Evolutionary conservation across 208 protist species (phyloP), one percentile per base, ranked within the genome.

Genomic region (Willaertia magna): DNA sequence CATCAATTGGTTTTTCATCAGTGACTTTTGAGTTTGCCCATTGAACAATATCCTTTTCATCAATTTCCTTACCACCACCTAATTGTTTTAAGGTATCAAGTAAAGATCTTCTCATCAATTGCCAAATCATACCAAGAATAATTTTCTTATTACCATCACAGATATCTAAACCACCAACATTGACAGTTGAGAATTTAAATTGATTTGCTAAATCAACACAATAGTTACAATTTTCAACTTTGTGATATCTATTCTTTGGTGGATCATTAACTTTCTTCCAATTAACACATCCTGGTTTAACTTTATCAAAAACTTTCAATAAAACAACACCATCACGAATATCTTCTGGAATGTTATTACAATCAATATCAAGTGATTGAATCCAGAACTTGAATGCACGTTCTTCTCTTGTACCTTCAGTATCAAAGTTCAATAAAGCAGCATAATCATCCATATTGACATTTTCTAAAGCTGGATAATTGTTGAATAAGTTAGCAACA

Each of bases 221-320:
- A 78, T 96, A 95, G 85, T 96, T 96, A 76, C 89, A 93, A 87
- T 96, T 96, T 87, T 95, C 94, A 34, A 95, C 47, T 52, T 87
- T 91, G 88, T 96, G 95, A 74, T 93, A 93, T 40, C 79, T 49
- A 51, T 85, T 86, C 81, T 90, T 88, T 84, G 91, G 90, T 34
- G 91, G 59, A 83, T 94, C 95, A 48, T 92, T 93, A 40, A 85
- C 85, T 79, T 88, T 87, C 18, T 92, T 91, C 86, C 92, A 91
- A 81, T 96, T 85, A n/a, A 96, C 93, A 34, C 88, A 83, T 34
- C 92, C 93, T 59, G 92, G 92, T 26, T 92, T 85, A 67, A 94
- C 85, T 86, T 93, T 91, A 74, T 95, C 92, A 46, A 95, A 90
- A 0, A 95, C 59, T 85, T 95, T 88, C 18, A 95, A 79, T 4